Conservation (phyloP, 2,329 filamentous ascomycete genomes). For the Fusarium sp. region DNA sequence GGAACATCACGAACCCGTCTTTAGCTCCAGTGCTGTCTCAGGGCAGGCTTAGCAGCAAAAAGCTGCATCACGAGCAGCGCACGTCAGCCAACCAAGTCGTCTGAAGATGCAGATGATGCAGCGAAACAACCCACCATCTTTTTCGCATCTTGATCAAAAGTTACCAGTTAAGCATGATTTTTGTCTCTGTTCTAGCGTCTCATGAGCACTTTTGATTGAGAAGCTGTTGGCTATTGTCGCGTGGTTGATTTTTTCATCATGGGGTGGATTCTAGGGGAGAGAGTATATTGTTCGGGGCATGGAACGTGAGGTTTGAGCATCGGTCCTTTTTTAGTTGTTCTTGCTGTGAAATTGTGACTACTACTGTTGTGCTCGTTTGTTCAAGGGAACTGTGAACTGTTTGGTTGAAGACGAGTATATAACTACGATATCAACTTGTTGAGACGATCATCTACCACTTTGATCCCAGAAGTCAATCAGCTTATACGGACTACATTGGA, state of each 20-base stretch:
- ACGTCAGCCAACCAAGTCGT: slow-evolving; percentile 35
- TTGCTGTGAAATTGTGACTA: slow-evolving; percentile 11
- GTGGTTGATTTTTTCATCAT: slow-evolving; percentile 26
- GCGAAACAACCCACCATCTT: slow-evolving; percentile 38
- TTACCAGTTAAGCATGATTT: slow-evolving; percentile 14
- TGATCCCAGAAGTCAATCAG: not conserved
- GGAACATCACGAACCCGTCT: slow-evolving; percentile 35
- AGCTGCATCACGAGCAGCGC: slow-evolving; percentile 34
- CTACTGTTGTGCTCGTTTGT: slow-evolving; percentile 30
- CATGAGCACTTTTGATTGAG: slow-evolving; percentile 21
- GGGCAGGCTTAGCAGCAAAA: slow-evolving; percentile 25
- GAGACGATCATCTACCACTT: not conserved
- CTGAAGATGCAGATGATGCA: slow-evolving; percentile 31
- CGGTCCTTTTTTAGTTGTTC: not conserved
- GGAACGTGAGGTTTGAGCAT: not conserved
- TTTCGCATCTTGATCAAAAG: not conserved
- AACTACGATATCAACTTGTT: slow-evolving; percentile 15
- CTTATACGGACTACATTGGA: not conserved
- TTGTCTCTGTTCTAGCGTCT: slow-evolving; percentile 23
- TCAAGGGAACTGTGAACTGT: slow-evolving; percentile 10
- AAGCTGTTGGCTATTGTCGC: slow-evolving; percentile 29
- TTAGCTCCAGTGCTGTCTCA: slow-evolving; percentile 29
- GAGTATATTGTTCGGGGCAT: slow-evolving; percentile 27
- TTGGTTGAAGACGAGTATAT: slow-evolving; percentile 17
- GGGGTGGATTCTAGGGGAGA: not conserved